Conservation (phyloP, 2,329 filamentous ascomycete species). For the Diplodia corticola region DNA sequence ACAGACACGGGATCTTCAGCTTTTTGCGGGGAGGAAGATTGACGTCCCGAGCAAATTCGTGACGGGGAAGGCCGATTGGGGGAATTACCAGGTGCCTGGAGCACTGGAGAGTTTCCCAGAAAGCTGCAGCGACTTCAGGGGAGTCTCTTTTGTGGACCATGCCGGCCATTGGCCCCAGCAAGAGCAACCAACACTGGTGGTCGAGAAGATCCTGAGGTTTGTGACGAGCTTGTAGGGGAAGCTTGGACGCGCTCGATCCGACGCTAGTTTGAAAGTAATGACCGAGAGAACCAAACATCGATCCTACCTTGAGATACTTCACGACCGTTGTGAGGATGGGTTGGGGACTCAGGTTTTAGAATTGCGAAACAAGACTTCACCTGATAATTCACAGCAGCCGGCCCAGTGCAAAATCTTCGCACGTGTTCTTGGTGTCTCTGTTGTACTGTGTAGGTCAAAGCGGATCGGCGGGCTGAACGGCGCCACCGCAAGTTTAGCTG, state of each 20-base stretch:
- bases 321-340: not conserved
- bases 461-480: not conserved
- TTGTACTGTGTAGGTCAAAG: not conserved
- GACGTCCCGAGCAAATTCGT: constrained; percentile 63
- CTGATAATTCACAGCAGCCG: not conserved
- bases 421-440: not conserved
- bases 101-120: constrained; percentile 59
- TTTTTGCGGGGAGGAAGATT: constrained; percentile 62
- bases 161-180: constrained; percentile 73
- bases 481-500: not conserved
- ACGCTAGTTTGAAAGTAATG: not conserved
- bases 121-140: constrained; percentile 56
- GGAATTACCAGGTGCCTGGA: constrained; percentile 66
- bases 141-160: constrained; percentile 55
- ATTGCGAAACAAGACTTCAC: not conserved
- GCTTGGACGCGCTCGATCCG: not conserved
- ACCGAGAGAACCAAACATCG: not conserved
- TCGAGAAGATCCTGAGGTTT: constrained; percentile 50
- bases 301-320: not conserved
- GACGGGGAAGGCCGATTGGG: constrained; percentile 66
- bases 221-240: constrained; percentile 25
- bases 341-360: not conserved
- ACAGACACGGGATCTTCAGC: constrained; percentile 53
- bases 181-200: constrained; percentile 60
- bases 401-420: not conserved